Percentiles rank a stretch among this genome's conserved stretches.
phyloP scores from a whole-genome alignment of 225 moss, liverwort and hornwort genomes.

The Polytrichum formosum region DNA sequence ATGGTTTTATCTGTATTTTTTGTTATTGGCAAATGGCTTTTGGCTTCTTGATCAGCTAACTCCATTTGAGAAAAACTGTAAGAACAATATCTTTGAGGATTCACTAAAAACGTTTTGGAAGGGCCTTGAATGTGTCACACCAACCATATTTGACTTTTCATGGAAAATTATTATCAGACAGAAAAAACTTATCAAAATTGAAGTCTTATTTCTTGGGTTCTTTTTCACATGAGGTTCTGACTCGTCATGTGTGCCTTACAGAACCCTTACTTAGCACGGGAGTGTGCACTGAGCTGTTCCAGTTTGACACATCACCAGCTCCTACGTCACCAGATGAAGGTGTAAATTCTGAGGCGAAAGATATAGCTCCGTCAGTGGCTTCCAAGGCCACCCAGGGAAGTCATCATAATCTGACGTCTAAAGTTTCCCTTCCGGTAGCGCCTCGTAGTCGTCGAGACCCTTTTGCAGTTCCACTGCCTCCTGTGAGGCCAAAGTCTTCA shows the following conservation, averaged over 20 bases:
- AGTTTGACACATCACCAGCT: slow-evolving; percentile 43
- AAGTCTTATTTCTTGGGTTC: background rate
- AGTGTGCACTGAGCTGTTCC: slow-evolving; percentile 60
- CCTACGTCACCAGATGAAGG: slow-evolving; percentile 14
- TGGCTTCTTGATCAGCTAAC: too few species aligned
- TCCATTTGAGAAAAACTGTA: too few species aligned
- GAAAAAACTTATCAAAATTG: too few species aligned
- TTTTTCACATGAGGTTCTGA: background rate
- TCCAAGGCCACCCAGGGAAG: slow-evolving; percentile 22
- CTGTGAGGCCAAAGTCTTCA: slow-evolving; percentile 20
- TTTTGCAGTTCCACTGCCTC: slow-evolving; percentile 45
- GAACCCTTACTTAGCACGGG: slow-evolving; percentile 40
- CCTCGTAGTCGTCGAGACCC: slow-evolving; percentile 36
- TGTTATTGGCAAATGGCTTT: too few species aligned
- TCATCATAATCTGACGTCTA: slow-evolving; percentile 22
- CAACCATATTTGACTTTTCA: too few species aligned
- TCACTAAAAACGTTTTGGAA: too few species aligned
- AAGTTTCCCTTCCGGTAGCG: slow-evolving; percentile 11
- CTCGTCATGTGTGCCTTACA: slow-evolving; percentile 5
- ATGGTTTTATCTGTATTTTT: too few species aligned
- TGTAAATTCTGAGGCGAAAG: slow-evolving; percentile 16
- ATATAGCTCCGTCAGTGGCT: slow-evolving; percentile 24
- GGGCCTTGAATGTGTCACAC: too few species aligned
- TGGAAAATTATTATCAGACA: too few species aligned
- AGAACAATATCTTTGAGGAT: too few species aligned